A percentile compares a stretch with the other conserved stretches of the same genome.
Conservation (phyloP, 2,329 filamentous ascomycete genomes). For the Microcyclospora pomicola region DNA sequence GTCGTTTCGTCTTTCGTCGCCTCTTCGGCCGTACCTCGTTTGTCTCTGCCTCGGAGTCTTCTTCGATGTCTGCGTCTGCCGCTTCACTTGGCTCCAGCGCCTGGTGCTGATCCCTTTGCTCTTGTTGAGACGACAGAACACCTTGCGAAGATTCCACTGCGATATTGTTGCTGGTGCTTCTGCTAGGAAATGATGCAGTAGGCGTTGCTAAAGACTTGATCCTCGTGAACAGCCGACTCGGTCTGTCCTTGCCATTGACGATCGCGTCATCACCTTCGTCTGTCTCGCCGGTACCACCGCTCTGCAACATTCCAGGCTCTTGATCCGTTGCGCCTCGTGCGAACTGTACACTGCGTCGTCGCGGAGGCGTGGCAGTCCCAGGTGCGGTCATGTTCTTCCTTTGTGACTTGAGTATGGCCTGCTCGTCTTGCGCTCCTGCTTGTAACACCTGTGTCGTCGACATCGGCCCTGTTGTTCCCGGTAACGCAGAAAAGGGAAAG, state of each 20-base stretch:
- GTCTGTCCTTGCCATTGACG: conserved; percentile 7
- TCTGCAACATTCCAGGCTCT: conserved; percentile 11
- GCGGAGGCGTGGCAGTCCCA: conserved; percentile 11
- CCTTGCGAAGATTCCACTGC: conserved; percentile 10
- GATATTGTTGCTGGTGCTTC: conserved; percentile 9
- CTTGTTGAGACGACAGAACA: conserved; percentile 19
- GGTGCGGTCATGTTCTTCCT: conserved; percentile 5
- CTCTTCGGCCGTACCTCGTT: conserved; percentile 42
- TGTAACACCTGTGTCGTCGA: not conserved
- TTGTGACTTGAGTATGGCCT: too few species aligned
- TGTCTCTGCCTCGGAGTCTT: conserved; percentile 38
- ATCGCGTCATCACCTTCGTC: conserved; percentile 10
- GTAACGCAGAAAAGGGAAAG: not conserved
- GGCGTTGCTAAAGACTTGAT: conserved; percentile 18
- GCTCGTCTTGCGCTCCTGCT: not conserved
- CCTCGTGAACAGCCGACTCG: conserved; percentile 18
- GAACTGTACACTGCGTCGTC: conserved; percentile 18
- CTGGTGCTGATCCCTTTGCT: conserved; percentile 20
- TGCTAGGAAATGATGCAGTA: conserved; percentile 5
- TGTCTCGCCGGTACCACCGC: conserved; percentile 15
- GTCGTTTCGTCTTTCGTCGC: conserved; percentile 49
- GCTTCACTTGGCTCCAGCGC: conserved; percentile 54
- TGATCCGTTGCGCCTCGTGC: conserved; percentile 11
- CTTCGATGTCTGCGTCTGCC: conserved; percentile 75
- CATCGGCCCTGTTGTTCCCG: not conserved